These are phyloP conservation scores for Ciborinia camelliae DNA, from an alignment of 2,329 filamentous ascomycete species.

Conservation along the genomic window DNA sequence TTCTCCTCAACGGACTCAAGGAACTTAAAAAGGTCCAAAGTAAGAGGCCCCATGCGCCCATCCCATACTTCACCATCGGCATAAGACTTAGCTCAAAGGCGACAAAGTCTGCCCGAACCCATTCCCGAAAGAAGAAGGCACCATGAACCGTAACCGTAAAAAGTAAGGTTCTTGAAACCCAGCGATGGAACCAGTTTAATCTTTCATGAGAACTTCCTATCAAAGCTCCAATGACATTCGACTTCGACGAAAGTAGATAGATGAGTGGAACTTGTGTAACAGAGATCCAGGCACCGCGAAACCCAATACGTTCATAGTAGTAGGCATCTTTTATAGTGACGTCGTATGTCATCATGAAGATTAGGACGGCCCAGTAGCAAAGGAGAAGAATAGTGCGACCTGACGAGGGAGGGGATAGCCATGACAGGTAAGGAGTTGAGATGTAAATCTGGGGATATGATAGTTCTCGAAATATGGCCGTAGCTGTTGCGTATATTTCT, in stretches of 20 bases:
- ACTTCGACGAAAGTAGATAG: slow-evolving; percentile 59
- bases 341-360: slow-evolving; percentile 53
- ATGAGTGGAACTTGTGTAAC: slow-evolving; percentile 62
- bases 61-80: slow-evolving; percentile 62
- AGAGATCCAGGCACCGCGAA: slow-evolving; percentile 64
- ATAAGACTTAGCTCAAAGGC: slow-evolving; percentile 57
- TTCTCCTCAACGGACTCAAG: slow-evolving; percentile 60
- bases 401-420: slow-evolving; percentile 56
- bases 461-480: slow-evolving; percentile 54
- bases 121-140: slow-evolving; percentile 65
- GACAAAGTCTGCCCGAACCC: slow-evolving; percentile 58
- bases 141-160: slow-evolving; percentile 67
- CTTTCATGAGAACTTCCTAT: slow-evolving; percentile 64
- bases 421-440: slow-evolving; percentile 46
- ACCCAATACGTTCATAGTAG: slow-evolving; percentile 63
- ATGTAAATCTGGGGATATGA: slow-evolving; percentile 55
- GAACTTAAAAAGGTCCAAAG: slow-evolving; percentile 64
- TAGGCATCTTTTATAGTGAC: slow-evolving; percentile 51
- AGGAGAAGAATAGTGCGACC: slow-evolving; percentile 54
- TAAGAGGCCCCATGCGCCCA: slow-evolving; percentile 63
- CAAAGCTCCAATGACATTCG: slow-evolving; percentile 56
- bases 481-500: slow-evolving; percentile 57
- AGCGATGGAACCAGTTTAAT: slow-evolving; percentile 71
- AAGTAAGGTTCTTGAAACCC: slow-evolving; percentile 67
- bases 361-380: slow-evolving; percentile 56